Conservation (phyloP, 352 stramenopile species). For the Phytophthora aleatoria region DNA sequence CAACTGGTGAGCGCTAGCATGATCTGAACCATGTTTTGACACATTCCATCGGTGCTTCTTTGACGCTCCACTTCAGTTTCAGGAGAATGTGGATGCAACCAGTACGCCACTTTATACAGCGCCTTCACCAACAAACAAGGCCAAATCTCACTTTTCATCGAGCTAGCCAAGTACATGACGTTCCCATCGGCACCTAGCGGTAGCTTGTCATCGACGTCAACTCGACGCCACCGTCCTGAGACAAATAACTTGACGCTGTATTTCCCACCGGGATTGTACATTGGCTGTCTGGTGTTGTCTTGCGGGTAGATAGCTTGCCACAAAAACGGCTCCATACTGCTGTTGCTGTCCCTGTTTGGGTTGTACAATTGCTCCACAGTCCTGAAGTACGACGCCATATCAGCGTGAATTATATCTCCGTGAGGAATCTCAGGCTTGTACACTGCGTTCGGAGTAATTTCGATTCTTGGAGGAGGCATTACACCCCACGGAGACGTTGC, state of each 20-base stretch:
- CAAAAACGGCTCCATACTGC: slow-evolving; percentile 40
- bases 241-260: slow-evolving; percentile 79
- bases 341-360: slow-evolving; percentile 6
- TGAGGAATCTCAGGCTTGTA: slow-evolving; percentile 64
- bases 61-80: slow-evolving; percentile 2
- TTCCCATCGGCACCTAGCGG: slow-evolving; percentile 56
- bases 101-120: slow-evolving; percentile 71
- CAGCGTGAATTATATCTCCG: slow-evolving; percentile 65
- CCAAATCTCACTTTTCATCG: slow-evolving; percentile 72
- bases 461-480: slow-evolving; percentile 52
- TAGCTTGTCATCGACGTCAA: slow-evolving; percentile 77
- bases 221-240: slow-evolving; percentile 67
- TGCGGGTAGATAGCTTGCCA: slow-evolving; percentile 83
- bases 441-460: slow-evolving; percentile 57
- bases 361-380: slow-evolving; percentile 65
- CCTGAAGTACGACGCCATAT: slow-evolving; percentile 73
- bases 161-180: slow-evolving; percentile 63
- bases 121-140: slow-evolving; percentile 68
- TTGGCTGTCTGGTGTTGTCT: slow-evolving; percentile 42
- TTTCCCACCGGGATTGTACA: slow-evolving; percentile 76
- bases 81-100: slow-evolving; percentile 33
- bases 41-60: slow-evolving; percentile 17
- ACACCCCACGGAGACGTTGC: slow-evolving; percentile 59
- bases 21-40: slow-evolving; percentile 35
- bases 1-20: slow-evolving; percentile 60